These are phyloP conservation scores for Elaeagnus macrophylla DNA, from an alignment of 306 rosid species.

Conservation along the genomic window DNA sequence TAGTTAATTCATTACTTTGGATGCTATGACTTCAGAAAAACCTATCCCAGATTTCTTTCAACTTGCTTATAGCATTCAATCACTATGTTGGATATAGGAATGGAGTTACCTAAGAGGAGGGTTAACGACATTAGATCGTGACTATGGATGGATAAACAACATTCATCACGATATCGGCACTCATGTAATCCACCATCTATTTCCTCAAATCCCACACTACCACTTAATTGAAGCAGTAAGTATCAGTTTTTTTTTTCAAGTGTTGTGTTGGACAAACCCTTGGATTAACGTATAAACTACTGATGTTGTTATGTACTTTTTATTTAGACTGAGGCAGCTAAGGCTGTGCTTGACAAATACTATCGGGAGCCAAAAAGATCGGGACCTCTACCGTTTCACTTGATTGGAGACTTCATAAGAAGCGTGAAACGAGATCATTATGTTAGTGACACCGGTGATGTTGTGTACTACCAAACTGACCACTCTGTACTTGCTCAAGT, in stretches of 20 bases:
- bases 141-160: slow-evolving; percentile 61
- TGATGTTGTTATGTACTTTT: slow-evolving; percentile 14
- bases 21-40: too few relatives aligned
- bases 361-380: slow-evolving; percentile 61
- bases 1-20: too few relatives aligned
- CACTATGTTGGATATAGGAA: slow-evolving; percentile 33
- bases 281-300: background rate
- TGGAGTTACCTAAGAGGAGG: slow-evolving; percentile 80
- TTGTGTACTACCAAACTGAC: slow-evolving; percentile 66
- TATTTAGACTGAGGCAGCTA: slow-evolving; percentile 60
- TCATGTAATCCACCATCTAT: slow-evolving; percentile 71
- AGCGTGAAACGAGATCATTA: slow-evolving; percentile 58
- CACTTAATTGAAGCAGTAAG: slow-evolving; percentile 69
- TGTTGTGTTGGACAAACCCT: too few relatives aligned
- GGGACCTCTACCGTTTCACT: slow-evolving; percentile 47
- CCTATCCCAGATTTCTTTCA: too few relatives aligned
- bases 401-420: slow-evolving; percentile 38
- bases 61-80: slow-evolving; percentile 1
- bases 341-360: slow-evolving; percentile 54
- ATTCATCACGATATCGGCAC: slow-evolving; percentile 79
- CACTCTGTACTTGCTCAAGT: slow-evolving; percentile 24
- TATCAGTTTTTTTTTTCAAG: slow-evolving; percentile 7
- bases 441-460: slow-evolving; percentile 56
- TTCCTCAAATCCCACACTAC: slow-evolving; percentile 82
- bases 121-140: slow-evolving; percentile 71